Conservation (phyloP, 2,329 filamentous ascomycete genomes). For the Sordariomycetes sp. region DNA sequence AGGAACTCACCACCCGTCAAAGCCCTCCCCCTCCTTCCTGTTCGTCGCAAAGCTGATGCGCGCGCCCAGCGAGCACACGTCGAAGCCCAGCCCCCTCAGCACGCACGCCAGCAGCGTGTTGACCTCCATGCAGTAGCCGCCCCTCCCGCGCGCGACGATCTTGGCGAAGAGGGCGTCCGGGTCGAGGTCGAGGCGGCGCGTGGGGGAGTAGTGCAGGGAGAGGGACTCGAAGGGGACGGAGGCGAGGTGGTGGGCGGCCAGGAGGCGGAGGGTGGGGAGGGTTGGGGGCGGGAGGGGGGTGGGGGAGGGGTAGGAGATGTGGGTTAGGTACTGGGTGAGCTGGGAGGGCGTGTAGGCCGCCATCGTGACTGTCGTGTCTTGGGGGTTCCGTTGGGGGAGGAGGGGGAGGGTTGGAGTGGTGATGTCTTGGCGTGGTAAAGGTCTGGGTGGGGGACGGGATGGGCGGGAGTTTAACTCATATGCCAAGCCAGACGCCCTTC, state of each 20-base stretch:
- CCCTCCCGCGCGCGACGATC: slow-evolving; percentile 34
- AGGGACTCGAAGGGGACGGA: slow-evolving; percentile 45
- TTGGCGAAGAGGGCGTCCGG: slow-evolving; percentile 31
- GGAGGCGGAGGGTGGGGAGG: slow-evolving; percentile 17
- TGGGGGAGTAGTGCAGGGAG: slow-evolving; percentile 35
- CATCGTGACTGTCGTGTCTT: not conserved
- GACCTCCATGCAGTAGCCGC: slow-evolving; percentile 44
- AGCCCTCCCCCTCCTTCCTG: slow-evolving; percentile 7
- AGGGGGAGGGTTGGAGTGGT: too few species aligned
- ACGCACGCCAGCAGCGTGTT: slow-evolving; percentile 34
- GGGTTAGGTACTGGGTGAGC: slow-evolving; percentile 1
- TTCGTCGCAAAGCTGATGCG: slow-evolving; percentile 17
- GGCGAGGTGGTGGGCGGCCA: slow-evolving; percentile 30
- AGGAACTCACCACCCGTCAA: slow-evolving; percentile 16
- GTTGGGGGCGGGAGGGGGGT: not conserved
- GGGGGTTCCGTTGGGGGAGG: not conserved
- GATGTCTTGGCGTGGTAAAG: too few species aligned
- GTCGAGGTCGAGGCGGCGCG: slow-evolving; percentile 23
- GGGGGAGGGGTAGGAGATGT: not conserved
- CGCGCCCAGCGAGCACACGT: slow-evolving; percentile 37
- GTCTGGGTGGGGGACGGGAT: too few species aligned
- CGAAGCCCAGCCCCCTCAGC: slow-evolving; percentile 35
- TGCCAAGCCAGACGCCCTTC: too few species aligned
- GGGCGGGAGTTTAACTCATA: too few species aligned
- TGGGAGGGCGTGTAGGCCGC: slow-evolving; percentile 1